phyloP scores from a whole-genome alignment of 2,329 filamentous ascomycete species.

The Tolypocladium ophioglossoides region DNA sequence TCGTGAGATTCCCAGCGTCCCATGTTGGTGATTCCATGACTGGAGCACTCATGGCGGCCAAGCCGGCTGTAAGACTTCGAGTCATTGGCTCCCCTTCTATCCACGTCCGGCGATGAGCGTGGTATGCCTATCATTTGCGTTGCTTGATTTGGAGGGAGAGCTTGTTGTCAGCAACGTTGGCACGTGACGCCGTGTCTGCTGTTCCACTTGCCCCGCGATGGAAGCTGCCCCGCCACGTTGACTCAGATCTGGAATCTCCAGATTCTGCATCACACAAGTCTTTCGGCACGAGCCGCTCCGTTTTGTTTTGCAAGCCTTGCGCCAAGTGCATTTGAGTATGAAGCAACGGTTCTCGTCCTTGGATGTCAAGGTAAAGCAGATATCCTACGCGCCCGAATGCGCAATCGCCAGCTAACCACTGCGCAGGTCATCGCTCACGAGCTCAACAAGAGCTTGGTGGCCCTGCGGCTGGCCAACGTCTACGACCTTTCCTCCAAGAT shows the following conservation, averaged over 20 bases:
- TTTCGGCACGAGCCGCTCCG: background rate
- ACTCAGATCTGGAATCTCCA: background rate
- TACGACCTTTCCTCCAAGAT: conserved; percentile 96
- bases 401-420: conserved; percentile 1
- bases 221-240: conserved; percentile 5
- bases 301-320: background rate
- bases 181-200: conserved; percentile 7
- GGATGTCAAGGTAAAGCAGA: conserved; percentile 52
- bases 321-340: conserved; percentile 35
- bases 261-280: background rate
- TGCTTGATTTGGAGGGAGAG: background rate
- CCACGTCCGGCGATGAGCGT: background rate
- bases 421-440: conserved; percentile 84
- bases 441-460: conserved; percentile 65
- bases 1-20: background rate
- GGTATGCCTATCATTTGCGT: too few relatives aligned
- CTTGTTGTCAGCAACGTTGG: background rate
- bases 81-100: background rate
- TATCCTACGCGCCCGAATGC: background rate
- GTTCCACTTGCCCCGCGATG: conserved; percentile 5
- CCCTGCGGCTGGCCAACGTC: conserved; percentile 79
- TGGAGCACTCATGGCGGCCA: background rate
- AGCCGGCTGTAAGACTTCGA: background rate
- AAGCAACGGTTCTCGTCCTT: conserved; percentile 74
- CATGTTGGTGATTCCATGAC: background rate